These are phyloP conservation scores for Coccinonectria pachysandricola DNA, from an alignment of 2,329 filamentous ascomycete genomes.

Conservation along the genomic window DNA sequence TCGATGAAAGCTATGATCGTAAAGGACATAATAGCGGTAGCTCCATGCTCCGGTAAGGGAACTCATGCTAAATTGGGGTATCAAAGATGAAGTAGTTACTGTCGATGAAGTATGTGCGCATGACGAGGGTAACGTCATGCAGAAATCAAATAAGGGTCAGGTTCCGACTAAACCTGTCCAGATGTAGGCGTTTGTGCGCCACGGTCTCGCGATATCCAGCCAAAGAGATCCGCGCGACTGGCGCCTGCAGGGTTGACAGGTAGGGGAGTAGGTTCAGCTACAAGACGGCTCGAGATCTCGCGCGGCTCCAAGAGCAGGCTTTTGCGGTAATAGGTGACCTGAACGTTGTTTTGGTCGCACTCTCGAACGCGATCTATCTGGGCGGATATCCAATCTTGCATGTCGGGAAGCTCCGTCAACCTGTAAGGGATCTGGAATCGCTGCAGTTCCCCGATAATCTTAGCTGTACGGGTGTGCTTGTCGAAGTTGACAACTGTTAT, in stretches of 20 bases:
- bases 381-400: conserved; percentile 85
- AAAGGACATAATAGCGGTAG: no score
- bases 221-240: conserved; percentile 34
- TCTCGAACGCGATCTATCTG: conserved; percentile 70
- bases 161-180: conserved; percentile 13
- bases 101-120: conserved; percentile 19
- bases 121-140: conserved; percentile 1
- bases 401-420: conserved; percentile 69
- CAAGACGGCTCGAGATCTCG: conserved; percentile 32
- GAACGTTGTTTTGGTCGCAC: conserved; percentile 42
- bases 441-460: conserved; percentile 91
- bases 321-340: conserved; percentile 63
- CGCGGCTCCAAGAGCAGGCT: conserved; percentile 75
- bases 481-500: conserved; percentile 92
- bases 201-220: conserved; percentile 41
- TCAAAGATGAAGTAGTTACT: conserved; percentile 27
- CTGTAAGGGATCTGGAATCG: conserved; percentile 92
- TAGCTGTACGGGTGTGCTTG: conserved; percentile 88
- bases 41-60: no score
- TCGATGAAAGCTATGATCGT: no score
- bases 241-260: conserved; percentile 19
- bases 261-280: conserved; percentile 24
- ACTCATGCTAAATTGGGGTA: conserved; percentile 24
- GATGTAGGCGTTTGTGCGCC: conserved; percentile 21
- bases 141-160: conserved; percentile 2